Evolutionary conservation across 352 stramenopile genomes (phyloP).

Genomic region (Peronospora belbahrii): DNA sequence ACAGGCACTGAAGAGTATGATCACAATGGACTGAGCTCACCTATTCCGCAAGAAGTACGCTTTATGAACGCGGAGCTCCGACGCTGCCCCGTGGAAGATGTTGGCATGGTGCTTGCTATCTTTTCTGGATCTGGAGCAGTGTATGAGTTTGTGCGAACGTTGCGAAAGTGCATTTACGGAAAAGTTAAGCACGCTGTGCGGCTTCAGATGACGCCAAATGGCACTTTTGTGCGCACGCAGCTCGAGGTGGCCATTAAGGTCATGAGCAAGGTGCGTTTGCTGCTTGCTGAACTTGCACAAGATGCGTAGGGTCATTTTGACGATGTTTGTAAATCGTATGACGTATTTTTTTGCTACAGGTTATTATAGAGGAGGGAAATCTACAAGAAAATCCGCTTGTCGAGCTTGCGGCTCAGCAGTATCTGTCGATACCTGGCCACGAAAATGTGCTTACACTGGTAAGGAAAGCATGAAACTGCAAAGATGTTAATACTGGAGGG

Average conservation of each 20-base stretch:
- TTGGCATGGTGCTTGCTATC: conserved; percentile 65
- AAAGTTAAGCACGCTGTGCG: conserved; percentile 84
- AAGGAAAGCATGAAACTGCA: conserved; percentile 2
- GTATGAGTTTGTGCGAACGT: conserved; percentile 81
- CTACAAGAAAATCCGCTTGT: conserved; percentile 83
- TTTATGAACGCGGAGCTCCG: conserved; percentile 82
- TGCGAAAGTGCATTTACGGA: conserved; percentile 84
- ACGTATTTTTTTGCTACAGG: conserved; percentile 22
- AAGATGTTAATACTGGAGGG: neutral
- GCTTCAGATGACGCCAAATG: conserved; percentile 64
- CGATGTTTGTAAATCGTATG: neutral
- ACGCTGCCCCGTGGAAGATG: conserved; percentile 64
- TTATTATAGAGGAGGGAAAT: conserved; percentile 82
- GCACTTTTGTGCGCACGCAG: conserved; percentile 73
- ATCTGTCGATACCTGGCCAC: conserved; percentile 70
- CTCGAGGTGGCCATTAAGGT: conserved; percentile 82
- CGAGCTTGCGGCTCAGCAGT: conserved; percentile 80
- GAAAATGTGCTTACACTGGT: conserved; percentile 81
- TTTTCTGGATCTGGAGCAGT: conserved; percentile 76
- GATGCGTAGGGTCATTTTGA: neutral
- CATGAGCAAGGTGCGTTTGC: conserved; percentile 73
- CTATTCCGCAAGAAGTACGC: conserved; percentile 81
- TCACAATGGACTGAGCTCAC: conserved; percentile 68
- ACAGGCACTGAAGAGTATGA: conserved; percentile 71
- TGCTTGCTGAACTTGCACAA: neutral